Evolutionary conservation across 495 filamentous ascomycete species (phyloP), one percentile per base, ranked within the genome.

Genomic region (Glarea lozoyensis): DNA sequence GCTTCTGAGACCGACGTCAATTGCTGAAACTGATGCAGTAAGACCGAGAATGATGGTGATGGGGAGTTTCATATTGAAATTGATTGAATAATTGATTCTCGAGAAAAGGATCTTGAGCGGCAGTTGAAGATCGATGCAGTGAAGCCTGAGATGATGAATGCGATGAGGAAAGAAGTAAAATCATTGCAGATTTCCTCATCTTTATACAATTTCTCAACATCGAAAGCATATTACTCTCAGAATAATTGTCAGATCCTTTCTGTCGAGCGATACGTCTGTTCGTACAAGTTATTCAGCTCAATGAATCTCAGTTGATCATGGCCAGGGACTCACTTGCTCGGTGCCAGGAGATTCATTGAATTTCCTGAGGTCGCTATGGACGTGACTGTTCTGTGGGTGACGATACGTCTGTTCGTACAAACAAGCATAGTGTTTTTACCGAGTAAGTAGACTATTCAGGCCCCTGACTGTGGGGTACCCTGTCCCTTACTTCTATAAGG

Each of bases 31-130:
- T 15, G 32, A 35, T 35, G 15, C 32, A 11, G 15, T 35, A 35
- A 35, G 32, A 35, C 32, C 32, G 15, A 35, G 32, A 35, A 35
- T 35, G 17, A 35, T 35, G 15, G 32, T 35, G 15, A 35, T 9
- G n/a, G n/a, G n/a, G 32, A 35, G 32, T 35, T 35, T 6, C 15
- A 35, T 35, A 35, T 35, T 35, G 15, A 35, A 35, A 15, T 35
- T 35, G 32, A 35, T 35, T 35, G 10, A n/a, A 35, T 35, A 35
- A 35, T 35, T 35, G 32, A 35, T 35, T 35, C 32, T 35, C 32
- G 15, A 35, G 17, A 35, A 6, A 15, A 15, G 32, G 15, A 35
- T 9, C 10, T 35, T 35, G 6, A 15, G 32, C 17, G 32, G 32
- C 15, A 35, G 32, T 35, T 35, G 15, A 35, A 35, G 32, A 35